phyloP scores from a whole-genome alignment of 2,329 filamentous ascomycete genomes.

The Pyrenochaeta sp. region DNA sequence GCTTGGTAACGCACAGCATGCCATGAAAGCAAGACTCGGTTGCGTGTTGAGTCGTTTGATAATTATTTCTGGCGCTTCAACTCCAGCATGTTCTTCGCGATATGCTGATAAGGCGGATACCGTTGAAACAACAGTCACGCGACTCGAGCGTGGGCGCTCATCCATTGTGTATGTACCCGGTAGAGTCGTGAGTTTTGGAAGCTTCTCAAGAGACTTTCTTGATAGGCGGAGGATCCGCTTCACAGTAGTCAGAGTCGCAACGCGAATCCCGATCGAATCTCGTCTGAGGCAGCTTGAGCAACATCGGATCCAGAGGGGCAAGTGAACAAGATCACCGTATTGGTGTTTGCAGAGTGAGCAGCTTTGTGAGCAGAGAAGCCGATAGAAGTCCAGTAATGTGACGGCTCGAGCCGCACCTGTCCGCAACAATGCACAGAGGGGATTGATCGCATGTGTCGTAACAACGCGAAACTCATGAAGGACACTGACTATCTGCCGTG shows the following conservation, averaged over 20 bases:
- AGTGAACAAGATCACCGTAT: slow-evolving; percentile 26
- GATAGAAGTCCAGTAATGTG: slow-evolving; percentile 30
- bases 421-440: slow-evolving; percentile 40
- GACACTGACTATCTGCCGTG: slow-evolving; percentile 28
- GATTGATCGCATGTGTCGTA: slow-evolving; percentile 30
- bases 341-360: slow-evolving; percentile 35
- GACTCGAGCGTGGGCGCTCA: slow-evolving; percentile 6
- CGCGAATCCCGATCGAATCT: too few species aligned
- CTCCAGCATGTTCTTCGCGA: too few species aligned
- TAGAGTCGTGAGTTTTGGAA: slow-evolving; percentile 41
- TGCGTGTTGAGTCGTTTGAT: too few species aligned
- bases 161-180: slow-evolving; percentile 34
- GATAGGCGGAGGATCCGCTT: too few species aligned
- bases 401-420: slow-evolving; percentile 30
- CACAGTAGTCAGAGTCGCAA: too few species aligned
- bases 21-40: slow-evolving; percentile 23
- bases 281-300: too few species aligned
- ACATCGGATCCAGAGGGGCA: slow-evolving; percentile 32
- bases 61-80: too few species aligned
- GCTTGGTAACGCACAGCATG: slow-evolving; percentile 35
- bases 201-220: too few species aligned
- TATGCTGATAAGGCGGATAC: too few species aligned
- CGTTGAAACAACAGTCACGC: background rate
- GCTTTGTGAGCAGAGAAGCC: slow-evolving; percentile 31
- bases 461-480: slow-evolving; percentile 33